Base-by-base conservation (phyloP, 192 early-diverging fungal genomes). In the Coemansia sp. region DNA sequence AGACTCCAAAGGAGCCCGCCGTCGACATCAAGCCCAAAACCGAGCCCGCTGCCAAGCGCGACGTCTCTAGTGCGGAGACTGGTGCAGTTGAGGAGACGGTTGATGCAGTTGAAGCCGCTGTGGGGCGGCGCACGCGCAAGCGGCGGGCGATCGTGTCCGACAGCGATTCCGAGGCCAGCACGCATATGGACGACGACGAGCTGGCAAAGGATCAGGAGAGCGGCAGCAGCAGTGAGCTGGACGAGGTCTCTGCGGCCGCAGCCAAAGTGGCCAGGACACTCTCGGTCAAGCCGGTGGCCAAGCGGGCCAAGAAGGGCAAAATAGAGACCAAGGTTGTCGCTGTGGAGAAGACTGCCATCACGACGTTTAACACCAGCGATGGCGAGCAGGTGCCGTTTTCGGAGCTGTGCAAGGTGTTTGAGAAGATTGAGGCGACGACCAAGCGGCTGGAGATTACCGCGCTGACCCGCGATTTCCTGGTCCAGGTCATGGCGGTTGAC, bases 321-420 rank as follows among this genome's bases (percentile, higher is more conserved):
- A 58, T n/a, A n/a, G n/a, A 47, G 45, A n/a, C 50, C 17, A 54
- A 54, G 19, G 10, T 21, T 6, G 39, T 60, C 14, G 15, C 43
- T 27, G 36, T 58, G 12, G 38, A 31, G 19, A 52, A 57, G 31
- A 43, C 36, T 9, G 46, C 45, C 25, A 34, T 68, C 14, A 56
- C 49, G 35, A 53, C 67, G 19, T 50, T 75, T 32, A 58, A 56
- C 22, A 64, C 60, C 23, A 75, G 64, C 14, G 71, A 75, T 8
- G 71, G 71, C 20, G 47, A 43, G 27, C 59, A 62, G 30, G 45
- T 75, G 2, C 89, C 94, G 14, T 99, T 95, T 61, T 70, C 84
- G 36, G 88, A 82, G 0, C 75, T 99, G 8, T 97, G 95, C 79
- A 83, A 88, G 42, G 90, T 90, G 8, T 97, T 97, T 68, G 94